Base-by-base conservation (phyloP, 306 rosid species). In the Cicer yamashitae region DNA sequence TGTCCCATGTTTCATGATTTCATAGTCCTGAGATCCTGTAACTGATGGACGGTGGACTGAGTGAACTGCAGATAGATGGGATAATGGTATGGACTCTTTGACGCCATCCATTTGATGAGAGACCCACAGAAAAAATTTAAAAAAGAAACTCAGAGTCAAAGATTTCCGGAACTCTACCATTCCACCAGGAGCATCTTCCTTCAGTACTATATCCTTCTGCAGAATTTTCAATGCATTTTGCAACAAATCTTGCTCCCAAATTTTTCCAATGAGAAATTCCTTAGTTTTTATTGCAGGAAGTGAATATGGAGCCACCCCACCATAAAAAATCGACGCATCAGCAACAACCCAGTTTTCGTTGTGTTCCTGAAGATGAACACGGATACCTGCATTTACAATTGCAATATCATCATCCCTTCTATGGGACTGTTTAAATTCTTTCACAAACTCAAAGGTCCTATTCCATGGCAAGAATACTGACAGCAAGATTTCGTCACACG, bases 321-420 rank as follows among this genome's bases (percentile, higher is more conserved):
- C 98, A 85, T 87, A 94, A 86, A 77, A 88, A 73, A 94, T 78
- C 15, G 93, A 87, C 40, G 97, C 96, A 89, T 91, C 96, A 12
- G 86, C 83, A 73, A 94, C 91, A 54, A 88, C 85, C 88, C 82
- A 86, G 38, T 58, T 82, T 51, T 84, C 79, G 76, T 73, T 61
- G 56, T 71, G 84, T 73, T 86, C 87, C 85, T 87, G 86, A 11
- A 94, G 88, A 75, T 73, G 75, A 71, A 94, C 89, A 43, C 98
- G 97, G 80, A 94, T 86, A 41, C 97, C 98, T 30, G 97, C 96
- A 82, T 94, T 91, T 80, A 91, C 97, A 58, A 94, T 86, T 64
- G 99, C 98, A 82, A 94, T 94, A 76, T 94, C 99, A 81, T 94
- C 99, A 58, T 94, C 99, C 84, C 99, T 89, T 78, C 97, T 85